Base-by-base conservation (phyloP, 1,284 basidiomycete species). In the Lentinula novae-zelandiae region DNA sequence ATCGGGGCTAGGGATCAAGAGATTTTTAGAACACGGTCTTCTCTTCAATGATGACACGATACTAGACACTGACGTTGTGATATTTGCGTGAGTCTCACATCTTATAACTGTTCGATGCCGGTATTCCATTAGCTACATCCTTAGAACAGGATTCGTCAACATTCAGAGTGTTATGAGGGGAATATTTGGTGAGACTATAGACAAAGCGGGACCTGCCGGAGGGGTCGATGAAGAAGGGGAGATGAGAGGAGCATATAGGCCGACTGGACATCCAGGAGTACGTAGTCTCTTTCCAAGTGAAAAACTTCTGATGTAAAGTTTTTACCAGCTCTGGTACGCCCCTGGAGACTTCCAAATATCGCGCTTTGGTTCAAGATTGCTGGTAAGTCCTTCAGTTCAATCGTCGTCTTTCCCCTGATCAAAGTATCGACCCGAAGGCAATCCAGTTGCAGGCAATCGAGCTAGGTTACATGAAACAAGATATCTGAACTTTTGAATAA, bases 221-320 rank as follows among this genome's bases (percentile, higher is more conserved):
- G 70, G 68, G 0, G 44, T 68, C 8, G 67, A 73, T 55, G 65
- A 67, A 27, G 67, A 70, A 53, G 68, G 68, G 3, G 72, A 73
- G 57, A 38, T 67, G 8, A 31, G 34, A 33, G 65, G 64, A 13
- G 56, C 61, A 12, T 72, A 69, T 58, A 64, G 67, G 8, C 73
- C 71, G 1, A 70, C 73, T 0, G 76, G 76, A 1, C 69, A 76
- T 63, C 75, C 75, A 49, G 69, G 69, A 9, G 70, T 73, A 50
- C 64, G 6, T 57, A 9, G 10, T 44, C 44, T 27, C 22, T 56
- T 56, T 54, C 6, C 56, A 13, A 27, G 3, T 22, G 38, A 36
- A 0, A 22, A 39, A 7, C 48, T 15, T 42, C 36, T 17, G 36
- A 15, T 15, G 46, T 13, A n/a, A n/a, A n/a, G 1, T 53, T 9